Base-by-base conservation (phyloP, 257 asterid species). In the Solanum infundibuliforme region DNA sequence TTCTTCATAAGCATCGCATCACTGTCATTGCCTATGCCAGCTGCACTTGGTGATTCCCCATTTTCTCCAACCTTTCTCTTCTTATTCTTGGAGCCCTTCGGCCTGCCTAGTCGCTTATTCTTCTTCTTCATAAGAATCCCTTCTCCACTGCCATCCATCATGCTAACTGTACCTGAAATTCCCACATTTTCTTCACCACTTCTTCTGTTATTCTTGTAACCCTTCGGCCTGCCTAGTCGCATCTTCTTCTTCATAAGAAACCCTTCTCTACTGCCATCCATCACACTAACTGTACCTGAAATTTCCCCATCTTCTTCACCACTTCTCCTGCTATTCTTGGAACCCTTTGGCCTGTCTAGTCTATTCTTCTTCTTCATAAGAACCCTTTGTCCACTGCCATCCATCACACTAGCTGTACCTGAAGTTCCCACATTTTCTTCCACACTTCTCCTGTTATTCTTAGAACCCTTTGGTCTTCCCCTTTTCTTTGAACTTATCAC, bases 201-300 rank as follows among this genome's bases (percentile, higher is more conserved):
- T 18, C 32, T 29, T 34, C 20, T 52, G 36, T n/a, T 52, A 29
- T 52, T 86, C 73, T 48, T 86, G 11, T 84, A 89, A 77, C 93
- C 93, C 77, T 91, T 91, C 3, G 92, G 93, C 48, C 94, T 87
- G 46, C 88, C 90, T 69, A 69, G 38, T 68, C 79, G 91, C 68
- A 89, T 92, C 84, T 86, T 84, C 89, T 31, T 86, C 11, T 16
- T n/a, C 38, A 16, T 68, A 62, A 81, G 29, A 72, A 55, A 35
- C 31, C 75, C 72, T 43, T 88, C 79, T 12, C 77, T 86, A 69
- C 83, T 48, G 31, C 18, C 46, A 65, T 88, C 55, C 73, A 38
- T 27, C 73, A 65, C 6, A 3, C 75, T 9, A 16, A 31, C 52
- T 43, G 35, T 35, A 65, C 75, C 88, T 8, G 48, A 25, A 66